Conservation (phyloP, 2,329 filamentous ascomycete genomes). For the Arthrobotrys entomopaga region DNA sequence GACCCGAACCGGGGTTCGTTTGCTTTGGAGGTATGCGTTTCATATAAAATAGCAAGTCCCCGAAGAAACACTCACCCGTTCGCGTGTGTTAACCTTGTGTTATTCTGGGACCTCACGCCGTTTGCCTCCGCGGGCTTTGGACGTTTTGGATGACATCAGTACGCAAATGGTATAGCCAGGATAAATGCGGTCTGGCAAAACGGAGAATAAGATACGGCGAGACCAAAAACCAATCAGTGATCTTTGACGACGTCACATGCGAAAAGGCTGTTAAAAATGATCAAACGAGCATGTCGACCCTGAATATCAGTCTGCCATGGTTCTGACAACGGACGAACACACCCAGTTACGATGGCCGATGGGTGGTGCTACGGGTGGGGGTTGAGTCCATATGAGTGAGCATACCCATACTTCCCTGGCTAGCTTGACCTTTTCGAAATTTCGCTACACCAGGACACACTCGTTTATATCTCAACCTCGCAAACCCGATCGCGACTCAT, state of each 20-base stretch:
- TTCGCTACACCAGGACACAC: background rate
- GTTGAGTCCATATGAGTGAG: too few relatives aligned
- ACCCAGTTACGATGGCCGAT: background rate
- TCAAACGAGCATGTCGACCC: conserved; percentile 19
- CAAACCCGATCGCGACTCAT: background rate
- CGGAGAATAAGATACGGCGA: background rate
- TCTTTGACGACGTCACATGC: conserved; percentile 4
- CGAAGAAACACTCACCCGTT: too few relatives aligned
- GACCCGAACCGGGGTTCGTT: too few relatives aligned
- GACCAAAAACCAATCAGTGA: background rate
- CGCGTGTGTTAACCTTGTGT: too few relatives aligned
- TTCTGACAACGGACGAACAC: too few relatives aligned
- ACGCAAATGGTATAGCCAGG: background rate
- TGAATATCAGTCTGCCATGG: background rate
- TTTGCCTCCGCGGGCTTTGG: too few relatives aligned
- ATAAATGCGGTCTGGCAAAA: background rate
- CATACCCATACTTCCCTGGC: background rate
- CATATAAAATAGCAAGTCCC: too few relatives aligned
- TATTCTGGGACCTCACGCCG: too few relatives aligned
- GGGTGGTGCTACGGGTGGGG: background rate
- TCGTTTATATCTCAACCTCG: conserved; percentile 1
- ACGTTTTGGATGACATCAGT: background rate
- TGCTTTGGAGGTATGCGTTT: too few relatives aligned
- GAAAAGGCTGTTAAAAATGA: background rate
- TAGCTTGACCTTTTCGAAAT: background rate